Evolutionary conservation across 2,329 filamentous ascomycete species (phyloP).

Genomic region (Fusarium sp.): DNA sequence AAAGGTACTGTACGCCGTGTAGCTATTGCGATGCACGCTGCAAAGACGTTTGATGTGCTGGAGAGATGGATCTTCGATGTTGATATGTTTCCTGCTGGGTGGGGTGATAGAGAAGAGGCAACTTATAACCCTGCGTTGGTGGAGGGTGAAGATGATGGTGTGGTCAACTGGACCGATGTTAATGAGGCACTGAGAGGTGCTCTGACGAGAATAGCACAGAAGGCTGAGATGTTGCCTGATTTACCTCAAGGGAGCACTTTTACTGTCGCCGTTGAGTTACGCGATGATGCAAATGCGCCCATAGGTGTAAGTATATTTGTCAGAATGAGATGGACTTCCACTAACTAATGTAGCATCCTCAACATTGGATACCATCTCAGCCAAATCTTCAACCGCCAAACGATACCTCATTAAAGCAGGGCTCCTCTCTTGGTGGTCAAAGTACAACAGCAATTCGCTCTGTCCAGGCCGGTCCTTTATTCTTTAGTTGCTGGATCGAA

Average conservation of each 20-base stretch:
- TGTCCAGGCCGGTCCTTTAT: constrained; percentile 65
- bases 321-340: constrained; percentile 6
- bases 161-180: constrained; percentile 65
- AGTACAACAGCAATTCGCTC: constrained; percentile 60
- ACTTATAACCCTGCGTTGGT: constrained; percentile 37
- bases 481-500: constrained; percentile 73
- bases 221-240: constrained; percentile 62
- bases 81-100: constrained; percentile 54
- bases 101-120: constrained; percentile 36
- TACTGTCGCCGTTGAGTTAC: constrained; percentile 78
- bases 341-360: constrained; percentile 57
- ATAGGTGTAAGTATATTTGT: constrained; percentile 58
- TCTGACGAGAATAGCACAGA: constrained; percentile 68
- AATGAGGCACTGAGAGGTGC: constrained; percentile 77
- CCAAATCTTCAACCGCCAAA: constrained; percentile 53
- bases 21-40: constrained; percentile 57
- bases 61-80: constrained; percentile 71
- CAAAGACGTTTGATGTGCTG: constrained; percentile 52
- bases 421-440: constrained; percentile 46
- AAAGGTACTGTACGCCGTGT: constrained; percentile 58
- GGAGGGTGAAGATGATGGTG: constrained; percentile 28
- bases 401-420: constrained; percentile 41
- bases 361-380: constrained; percentile 67
- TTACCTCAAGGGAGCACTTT: constrained; percentile 75
- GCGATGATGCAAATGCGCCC: constrained; percentile 65